Evolutionary conservation across 2,329 filamentous ascomycete genomes (phyloP).

Genomic region (Alternaria infectoria): DNA sequence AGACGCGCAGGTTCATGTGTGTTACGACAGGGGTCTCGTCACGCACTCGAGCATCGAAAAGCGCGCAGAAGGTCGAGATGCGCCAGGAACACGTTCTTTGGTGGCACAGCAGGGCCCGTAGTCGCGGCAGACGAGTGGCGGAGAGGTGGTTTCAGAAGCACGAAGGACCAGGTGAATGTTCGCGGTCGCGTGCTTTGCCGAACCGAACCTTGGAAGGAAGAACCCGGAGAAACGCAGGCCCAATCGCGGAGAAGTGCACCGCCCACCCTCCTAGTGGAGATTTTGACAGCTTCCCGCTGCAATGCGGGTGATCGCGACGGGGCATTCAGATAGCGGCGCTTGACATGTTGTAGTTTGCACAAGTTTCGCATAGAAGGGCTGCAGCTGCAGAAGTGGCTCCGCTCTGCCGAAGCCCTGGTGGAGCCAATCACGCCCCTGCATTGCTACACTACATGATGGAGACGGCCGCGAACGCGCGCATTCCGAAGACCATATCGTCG

Average conservation of each 20-base stretch:
- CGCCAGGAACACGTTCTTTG: conserved; percentile 34
- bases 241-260: conserved; percentile 26
- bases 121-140: conserved; percentile 23
- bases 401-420: conserved; percentile 22
- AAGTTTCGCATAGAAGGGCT: conserved; percentile 5
- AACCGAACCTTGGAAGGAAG: conserved; percentile 29
- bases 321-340: conserved; percentile 4
- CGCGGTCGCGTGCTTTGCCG: conserved; percentile 36
- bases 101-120: conserved; percentile 31
- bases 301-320: not conserved
- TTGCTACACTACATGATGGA: conserved; percentile 27
- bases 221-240: conserved; percentile 21
- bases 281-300: conserved; percentile 11
- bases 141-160: conserved; percentile 29
- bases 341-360: conserved; percentile 19
- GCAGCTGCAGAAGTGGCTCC: conserved; percentile 18
- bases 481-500: conserved; percentile 39
- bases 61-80: conserved; percentile 24
- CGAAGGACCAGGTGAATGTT: conserved; percentile 34
- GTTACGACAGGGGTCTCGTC: conserved; percentile 30
- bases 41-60: conserved; percentile 28
- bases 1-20: conserved; percentile 29
- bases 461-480: conserved; percentile 34
- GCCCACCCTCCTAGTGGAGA: conserved; percentile 13
- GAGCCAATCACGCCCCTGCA: conserved; percentile 26